These are phyloP conservation scores for Biscogniauxia marginata DNA, from an alignment of 2,329 filamentous ascomycete species.

Conservation along the genomic window DNA sequence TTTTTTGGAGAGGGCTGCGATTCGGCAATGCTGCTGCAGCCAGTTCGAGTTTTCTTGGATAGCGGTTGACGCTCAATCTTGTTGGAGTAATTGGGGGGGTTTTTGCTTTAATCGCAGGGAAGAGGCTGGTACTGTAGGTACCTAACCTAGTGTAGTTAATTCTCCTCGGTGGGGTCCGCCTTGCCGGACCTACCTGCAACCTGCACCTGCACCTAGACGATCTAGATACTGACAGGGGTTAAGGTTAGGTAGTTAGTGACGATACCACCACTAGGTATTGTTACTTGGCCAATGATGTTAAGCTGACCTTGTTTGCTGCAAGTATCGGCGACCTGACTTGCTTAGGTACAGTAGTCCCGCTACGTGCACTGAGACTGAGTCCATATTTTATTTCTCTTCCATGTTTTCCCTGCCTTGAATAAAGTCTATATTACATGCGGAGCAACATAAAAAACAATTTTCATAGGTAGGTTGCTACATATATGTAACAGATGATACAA, in stretches of 20 bases:
- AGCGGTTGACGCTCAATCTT: not conserved
- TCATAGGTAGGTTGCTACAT: too few relatives aligned
- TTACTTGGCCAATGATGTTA: not conserved
- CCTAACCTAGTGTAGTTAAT: not conserved
- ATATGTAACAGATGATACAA: too few relatives aligned
- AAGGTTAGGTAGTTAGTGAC: not conserved
- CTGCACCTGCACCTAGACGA: not conserved
- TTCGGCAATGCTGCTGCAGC: not conserved
- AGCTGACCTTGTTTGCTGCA: not conserved
- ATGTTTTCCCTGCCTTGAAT: too few relatives aligned
- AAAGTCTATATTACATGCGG: too few relatives aligned
- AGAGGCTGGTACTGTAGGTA: not conserved
- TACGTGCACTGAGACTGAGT: too few relatives aligned
- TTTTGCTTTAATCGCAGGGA: not conserved
- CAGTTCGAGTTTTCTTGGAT: not conserved
- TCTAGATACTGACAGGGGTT: not conserved
- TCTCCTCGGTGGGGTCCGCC: not conserved
- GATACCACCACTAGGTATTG: not conserved
- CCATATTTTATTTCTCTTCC: not conserved
- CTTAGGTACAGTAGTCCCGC: too few relatives aligned
- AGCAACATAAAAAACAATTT: too few relatives aligned
- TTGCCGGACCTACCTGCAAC: not conserved
- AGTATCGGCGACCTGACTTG: not conserved
- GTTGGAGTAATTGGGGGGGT: not conserved
- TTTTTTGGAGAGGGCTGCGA: not conserved